Evolutionary conservation across 441 rosid species (phyloP).

Genomic region (Adansonia rubrostipa): DNA sequence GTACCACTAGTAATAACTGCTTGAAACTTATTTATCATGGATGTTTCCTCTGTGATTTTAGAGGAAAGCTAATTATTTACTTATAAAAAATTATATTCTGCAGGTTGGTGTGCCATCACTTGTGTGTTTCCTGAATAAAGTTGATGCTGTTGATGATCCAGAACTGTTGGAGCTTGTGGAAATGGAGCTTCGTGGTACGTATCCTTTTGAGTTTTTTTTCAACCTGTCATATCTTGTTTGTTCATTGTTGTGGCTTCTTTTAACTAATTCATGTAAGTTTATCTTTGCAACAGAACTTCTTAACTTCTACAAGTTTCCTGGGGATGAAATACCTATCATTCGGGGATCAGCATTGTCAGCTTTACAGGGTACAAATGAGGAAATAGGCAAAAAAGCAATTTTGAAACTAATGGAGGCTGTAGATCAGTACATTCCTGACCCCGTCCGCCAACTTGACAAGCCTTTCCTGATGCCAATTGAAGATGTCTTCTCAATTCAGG

Average conservation of each 20-base stretch:
- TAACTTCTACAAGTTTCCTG: slow-evolving; percentile 97
- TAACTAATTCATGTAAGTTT: slow-evolving; percentile 28
- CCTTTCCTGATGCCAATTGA: slow-evolving; percentile 97
- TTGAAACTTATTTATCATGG: background rate
- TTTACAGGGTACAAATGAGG: slow-evolving; percentile 88
- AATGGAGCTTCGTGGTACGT: slow-evolving; percentile 97
- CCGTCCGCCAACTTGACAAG: slow-evolving; percentile 92
- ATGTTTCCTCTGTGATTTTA: background rate
- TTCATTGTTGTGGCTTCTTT: slow-evolving; percentile 5
- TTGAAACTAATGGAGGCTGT: slow-evolving; percentile 94
- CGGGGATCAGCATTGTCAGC: slow-evolving; percentile 92
- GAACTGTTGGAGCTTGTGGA: slow-evolving; percentile 97
- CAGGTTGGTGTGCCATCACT: slow-evolving; percentile 99
- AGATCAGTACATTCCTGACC: slow-evolving; percentile 95
- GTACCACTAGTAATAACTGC: slow-evolving; percentile 7
- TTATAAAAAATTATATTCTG: background rate
- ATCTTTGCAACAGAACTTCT: slow-evolving; percentile 74
- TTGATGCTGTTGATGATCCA: slow-evolving; percentile 87
- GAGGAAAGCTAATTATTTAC: background rate
- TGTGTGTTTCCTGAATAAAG: slow-evolving; percentile 93
- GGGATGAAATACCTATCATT: slow-evolving; percentile 94
- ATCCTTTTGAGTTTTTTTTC: slow-evolving; percentile 23
- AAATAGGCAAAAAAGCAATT: slow-evolving; percentile 87
- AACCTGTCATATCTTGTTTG: background rate
- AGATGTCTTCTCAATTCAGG: slow-evolving; percentile 99